Conservation (phyloP, 495 filamentous ascomycete genomes). For the Coniosporium apollinis region DNA sequence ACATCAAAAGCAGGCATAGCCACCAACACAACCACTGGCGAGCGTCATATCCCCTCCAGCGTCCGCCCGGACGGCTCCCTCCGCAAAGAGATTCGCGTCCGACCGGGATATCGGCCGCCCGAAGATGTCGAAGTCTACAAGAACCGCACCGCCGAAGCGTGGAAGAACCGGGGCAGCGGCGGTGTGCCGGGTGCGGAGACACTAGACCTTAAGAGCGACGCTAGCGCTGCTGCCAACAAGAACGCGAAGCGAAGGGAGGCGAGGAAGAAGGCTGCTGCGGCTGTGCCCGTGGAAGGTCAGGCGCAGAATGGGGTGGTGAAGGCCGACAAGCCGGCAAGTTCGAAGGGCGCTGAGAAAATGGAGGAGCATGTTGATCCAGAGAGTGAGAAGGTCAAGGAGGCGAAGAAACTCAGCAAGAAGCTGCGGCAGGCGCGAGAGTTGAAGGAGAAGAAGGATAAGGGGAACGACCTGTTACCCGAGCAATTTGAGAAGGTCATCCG, state of each 20-base stretch:
- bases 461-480: constrained; percentile 69
- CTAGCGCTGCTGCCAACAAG: constrained; percentile 46
- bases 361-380: constrained; percentile 37
- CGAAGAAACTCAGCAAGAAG: constrained; percentile 87
- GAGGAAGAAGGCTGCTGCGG: constrained; percentile 63
- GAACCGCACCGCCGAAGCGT: constrained; percentile 74
- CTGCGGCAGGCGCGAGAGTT: constrained; percentile 82
- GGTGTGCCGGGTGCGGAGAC: constrained; percentile 69
- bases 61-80: constrained; percentile 72
- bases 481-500: constrained; percentile 96
- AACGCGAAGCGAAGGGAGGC: constrained; percentile 90
- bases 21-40: constrained; percentile 49
- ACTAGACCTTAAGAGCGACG: constrained; percentile 34
- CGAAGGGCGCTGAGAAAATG: constrained; percentile 7
- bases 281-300: constrained; percentile 13
- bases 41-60: constrained; percentile 78
- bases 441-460: constrained; percentile 77
- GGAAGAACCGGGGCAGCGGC: constrained; percentile 61
- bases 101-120: constrained; percentile 83
- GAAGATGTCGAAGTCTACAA: constrained; percentile 96
- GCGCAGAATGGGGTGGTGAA: constrained; percentile 17
- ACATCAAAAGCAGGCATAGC: constrained; percentile 61
- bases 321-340: constrained; percentile 16
- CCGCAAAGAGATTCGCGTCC: constrained; percentile 79
- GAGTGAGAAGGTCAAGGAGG: constrained; percentile 81